Conservation (phyloP, 306 rosid species). For the Trifolium dubium region DNA sequence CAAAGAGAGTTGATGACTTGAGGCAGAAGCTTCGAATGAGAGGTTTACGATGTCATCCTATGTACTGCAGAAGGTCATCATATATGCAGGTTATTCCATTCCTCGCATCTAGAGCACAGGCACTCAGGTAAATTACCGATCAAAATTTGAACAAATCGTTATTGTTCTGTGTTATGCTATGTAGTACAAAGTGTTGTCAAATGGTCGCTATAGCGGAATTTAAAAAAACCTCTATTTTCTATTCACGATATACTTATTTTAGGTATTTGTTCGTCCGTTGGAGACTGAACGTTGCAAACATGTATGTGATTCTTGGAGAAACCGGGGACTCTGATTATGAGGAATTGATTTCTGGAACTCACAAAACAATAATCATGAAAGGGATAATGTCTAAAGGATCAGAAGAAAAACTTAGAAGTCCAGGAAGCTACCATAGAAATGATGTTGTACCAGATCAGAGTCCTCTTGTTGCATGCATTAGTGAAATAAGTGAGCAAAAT, state of each 20-base stretch:
- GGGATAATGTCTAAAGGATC: slow-evolving; percentile 63
- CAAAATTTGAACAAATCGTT: too few relatives aligned
- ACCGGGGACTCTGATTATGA: slow-evolving; percentile 85
- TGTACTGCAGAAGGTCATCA: slow-evolving; percentile 42
- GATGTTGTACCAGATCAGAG: slow-evolving; percentile 74
- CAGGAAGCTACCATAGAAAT: slow-evolving; percentile 74
- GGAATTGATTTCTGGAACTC: slow-evolving; percentile 89
- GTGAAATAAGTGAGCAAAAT: slow-evolving; percentile 38
- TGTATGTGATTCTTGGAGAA: slow-evolving; percentile 84
- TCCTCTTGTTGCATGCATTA: slow-evolving; percentile 51
- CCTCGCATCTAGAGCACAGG: slow-evolving; percentile 52
- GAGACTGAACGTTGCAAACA: slow-evolving; percentile 80
- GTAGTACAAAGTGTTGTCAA: background rate
- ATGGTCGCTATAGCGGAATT: background rate
- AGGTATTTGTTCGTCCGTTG: slow-evolving; percentile 93
- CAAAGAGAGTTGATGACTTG: slow-evolving; percentile 48
- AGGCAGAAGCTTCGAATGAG: slow-evolving; percentile 51
- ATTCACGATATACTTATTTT: background rate
- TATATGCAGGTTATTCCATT: slow-evolving; percentile 48
- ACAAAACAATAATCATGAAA: slow-evolving; percentile 77
- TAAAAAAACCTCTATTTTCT: too few relatives aligned
- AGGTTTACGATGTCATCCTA: slow-evolving; percentile 48
- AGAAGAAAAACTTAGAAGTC: slow-evolving; percentile 58
- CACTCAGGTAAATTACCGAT: slow-evolving; percentile 40
- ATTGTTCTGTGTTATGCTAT: background rate